Evolutionary conservation across 2,329 filamentous ascomycete species (phyloP), one percentile per base, ranked within the genome.

Genomic region (Didymella glomerata): DNA sequence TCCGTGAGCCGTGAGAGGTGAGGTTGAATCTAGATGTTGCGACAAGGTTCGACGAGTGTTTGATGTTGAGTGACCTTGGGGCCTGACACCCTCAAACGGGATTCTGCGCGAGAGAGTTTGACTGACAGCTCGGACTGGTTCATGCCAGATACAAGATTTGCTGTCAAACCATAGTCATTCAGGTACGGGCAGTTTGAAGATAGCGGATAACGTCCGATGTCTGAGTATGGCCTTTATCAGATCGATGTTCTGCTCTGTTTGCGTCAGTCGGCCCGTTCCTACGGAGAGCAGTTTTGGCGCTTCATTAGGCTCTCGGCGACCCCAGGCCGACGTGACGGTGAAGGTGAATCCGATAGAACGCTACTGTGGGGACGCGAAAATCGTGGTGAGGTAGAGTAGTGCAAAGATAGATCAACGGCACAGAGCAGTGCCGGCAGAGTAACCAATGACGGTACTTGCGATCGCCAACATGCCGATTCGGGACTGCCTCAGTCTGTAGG

Each of bases 401-500:
- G 16, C 38, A 30, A 28, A 32, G 18, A 36, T 20, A 53, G 38
- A 40, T n/a, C 32, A 27, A n/a, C 49, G 55, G 56, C 45, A 59
- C 27, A 27, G 50, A 50, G 28, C 27, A 13, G 18, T 46, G 32
- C 49, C 38, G 40, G 46, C 14, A 24, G 9, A 4, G 20, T 30
- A 24, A 18, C 56, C 46, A 59, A 59, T 50, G 41, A 22, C 27
- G 20, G 18, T 14, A 24, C 40, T 14, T 20, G n/a, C 44, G 10
- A 25, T 52, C 28, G 38, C 9, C 3, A 10, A 28, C 9, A 11
- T 18, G 20, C 24, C 4, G 20, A 25, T n/a, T 22, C 34, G 13
- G 27, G 28, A 34, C n/a, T 44, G 50, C 56, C 46, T 54, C 50
- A 54, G 14, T 46, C 27, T 22, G 56, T 54, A 59, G 46, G 50